Evolutionary conservation across 768 basidiomycete genomes (phyloP).

Genomic region (Tylopilus sp.): DNA sequence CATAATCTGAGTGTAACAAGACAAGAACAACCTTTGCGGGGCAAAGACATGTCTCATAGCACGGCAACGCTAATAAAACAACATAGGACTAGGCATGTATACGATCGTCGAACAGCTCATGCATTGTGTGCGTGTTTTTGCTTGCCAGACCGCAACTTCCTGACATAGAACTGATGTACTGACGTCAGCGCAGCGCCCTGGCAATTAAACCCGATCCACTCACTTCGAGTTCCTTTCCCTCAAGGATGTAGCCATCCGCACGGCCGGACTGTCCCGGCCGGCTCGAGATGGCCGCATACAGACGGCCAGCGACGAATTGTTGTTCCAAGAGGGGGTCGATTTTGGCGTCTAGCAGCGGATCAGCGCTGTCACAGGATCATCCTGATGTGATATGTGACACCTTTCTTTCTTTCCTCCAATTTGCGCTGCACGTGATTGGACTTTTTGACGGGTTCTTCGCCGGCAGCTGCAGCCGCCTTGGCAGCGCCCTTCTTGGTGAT

Average conservation of each 20-base stretch:
- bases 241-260: slow-evolving; percentile 94
- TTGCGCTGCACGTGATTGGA: slow-evolving; percentile 89
- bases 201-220: slow-evolving; percentile 10
- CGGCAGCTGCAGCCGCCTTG: slow-evolving; percentile 51
- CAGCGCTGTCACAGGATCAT: slow-evolving; percentile 13
- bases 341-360: slow-evolving; percentile 65
- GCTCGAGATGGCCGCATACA: slow-evolving; percentile 90
- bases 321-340: slow-evolving; percentile 84
- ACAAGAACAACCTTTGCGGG: background rate
- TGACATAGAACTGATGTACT: slow-evolving; percentile 76
- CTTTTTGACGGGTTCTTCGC: slow-evolving; percentile 66
- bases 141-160: slow-evolving; percentile 91
- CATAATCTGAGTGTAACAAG: slow-evolving; percentile 16
- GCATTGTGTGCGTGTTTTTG: slow-evolving; percentile 80
- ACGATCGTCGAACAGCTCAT: slow-evolving; percentile 18
- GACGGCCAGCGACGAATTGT: slow-evolving; percentile 92
- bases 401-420: slow-evolving; percentile 89
- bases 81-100: background rate
- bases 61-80: background rate
- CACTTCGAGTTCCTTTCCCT: slow-evolving; percentile 98
- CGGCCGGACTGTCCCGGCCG: slow-evolving; percentile 97
- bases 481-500: slow-evolving; percentile 77
- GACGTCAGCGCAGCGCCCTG: slow-evolving; percentile 21
- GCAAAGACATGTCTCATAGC: slow-evolving; percentile 1
- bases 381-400: slow-evolving; percentile 40